Evolutionary conservation across 2,329 filamentous ascomycete species (phyloP).

Genomic region (Zelopaecilomyces penicillatus): DNA sequence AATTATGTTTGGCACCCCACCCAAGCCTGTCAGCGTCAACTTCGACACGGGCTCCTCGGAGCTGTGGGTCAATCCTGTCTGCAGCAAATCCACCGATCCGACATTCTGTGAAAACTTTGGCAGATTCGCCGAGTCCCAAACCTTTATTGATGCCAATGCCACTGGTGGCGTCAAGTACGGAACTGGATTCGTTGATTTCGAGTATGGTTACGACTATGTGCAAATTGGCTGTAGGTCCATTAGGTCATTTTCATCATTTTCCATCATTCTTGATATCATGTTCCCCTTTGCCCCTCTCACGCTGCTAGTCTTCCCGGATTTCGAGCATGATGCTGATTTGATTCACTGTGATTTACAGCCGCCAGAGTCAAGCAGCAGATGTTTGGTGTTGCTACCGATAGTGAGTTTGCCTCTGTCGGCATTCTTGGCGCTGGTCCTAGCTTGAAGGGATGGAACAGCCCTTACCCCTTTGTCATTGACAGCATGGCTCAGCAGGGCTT

Average conservation of each 20-base stretch:
- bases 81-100: slow-evolving; percentile 21
- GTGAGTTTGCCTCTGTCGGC: slow-evolving; percentile 19
- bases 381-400: slow-evolving; percentile 28
- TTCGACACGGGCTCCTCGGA: slow-evolving; percentile 35
- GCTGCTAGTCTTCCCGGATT: background rate
- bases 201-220: slow-evolving; percentile 26
- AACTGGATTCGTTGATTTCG: slow-evolving; percentile 22
- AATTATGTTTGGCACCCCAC: slow-evolving; percentile 28
- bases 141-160: slow-evolving; percentile 19
- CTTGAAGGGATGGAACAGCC: slow-evolving; percentile 23
- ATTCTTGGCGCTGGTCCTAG: slow-evolving; percentile 28
- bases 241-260: background rate
- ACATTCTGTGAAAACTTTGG: slow-evolving; percentile 21
- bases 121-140: slow-evolving; percentile 22
- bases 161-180: slow-evolving; percentile 22
- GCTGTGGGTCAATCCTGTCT: slow-evolving; percentile 35
- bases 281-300: no score
- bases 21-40: slow-evolving; percentile 29
- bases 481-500: slow-evolving; percentile 24
- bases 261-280: background rate
- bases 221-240: slow-evolving; percentile 23
- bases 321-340: background rate
- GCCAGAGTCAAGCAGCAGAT: slow-evolving; percentile 25
- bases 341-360: slow-evolving; percentile 10
- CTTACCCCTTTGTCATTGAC: slow-evolving; percentile 28